A percentile compares a stretch with the other conserved stretches of the same genome.
Conservation (phyloP, 2,329 filamentous ascomycete species). For the Alternaria conjuncta region DNA sequence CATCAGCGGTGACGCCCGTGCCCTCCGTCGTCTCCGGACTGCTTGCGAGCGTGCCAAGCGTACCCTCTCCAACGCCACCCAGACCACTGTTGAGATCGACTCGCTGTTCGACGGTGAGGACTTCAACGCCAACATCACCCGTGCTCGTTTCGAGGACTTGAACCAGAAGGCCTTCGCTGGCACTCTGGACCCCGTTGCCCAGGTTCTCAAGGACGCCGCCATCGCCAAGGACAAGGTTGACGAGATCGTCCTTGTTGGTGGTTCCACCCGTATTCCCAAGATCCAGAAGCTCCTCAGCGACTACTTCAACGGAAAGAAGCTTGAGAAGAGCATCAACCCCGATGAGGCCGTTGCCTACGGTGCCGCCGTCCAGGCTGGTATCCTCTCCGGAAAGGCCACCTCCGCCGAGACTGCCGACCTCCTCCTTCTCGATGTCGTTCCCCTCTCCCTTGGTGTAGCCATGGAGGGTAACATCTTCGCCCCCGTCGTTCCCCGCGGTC, state of each 20-base stretch:
- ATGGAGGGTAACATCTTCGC: conserved; percentile 99
- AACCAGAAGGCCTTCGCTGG: conserved; percentile 95
- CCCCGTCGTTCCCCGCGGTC: conserved; percentile 75
- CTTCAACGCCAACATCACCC: conserved; percentile 96
- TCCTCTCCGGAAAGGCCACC: conserved; percentile 96
- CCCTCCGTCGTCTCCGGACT: conserved; percentile 92
- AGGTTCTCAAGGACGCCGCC: conserved; percentile 91
- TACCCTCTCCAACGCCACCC: conserved; percentile 94
- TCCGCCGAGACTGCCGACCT: conserved; percentile 94
- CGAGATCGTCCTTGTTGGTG: conserved; percentile 98
- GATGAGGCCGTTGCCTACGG: conserved; percentile 99
- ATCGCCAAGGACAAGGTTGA: conserved; percentile 92
- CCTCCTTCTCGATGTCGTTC: conserved; percentile 93
- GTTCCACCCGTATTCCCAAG: conserved; percentile 96
- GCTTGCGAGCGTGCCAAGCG: conserved; percentile 99
- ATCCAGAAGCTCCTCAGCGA: conserved; percentile 99
- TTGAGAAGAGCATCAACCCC: conserved; percentile 99
- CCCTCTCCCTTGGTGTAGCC: conserved; percentile 95
- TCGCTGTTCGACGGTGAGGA: conserved; percentile 98
- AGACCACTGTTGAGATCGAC: conserved; percentile 98
- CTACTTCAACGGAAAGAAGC: conserved; percentile 99
- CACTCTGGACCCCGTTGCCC: conserved; percentile 92
- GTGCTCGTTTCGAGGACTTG: conserved; percentile 98
- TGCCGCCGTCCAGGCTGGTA: conserved; percentile 98
- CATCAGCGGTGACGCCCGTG: conserved; percentile 82